phyloP scores from a whole-genome alignment of 2,329 filamentous ascomycete genomes.

The Fusarium secorum region DNA sequence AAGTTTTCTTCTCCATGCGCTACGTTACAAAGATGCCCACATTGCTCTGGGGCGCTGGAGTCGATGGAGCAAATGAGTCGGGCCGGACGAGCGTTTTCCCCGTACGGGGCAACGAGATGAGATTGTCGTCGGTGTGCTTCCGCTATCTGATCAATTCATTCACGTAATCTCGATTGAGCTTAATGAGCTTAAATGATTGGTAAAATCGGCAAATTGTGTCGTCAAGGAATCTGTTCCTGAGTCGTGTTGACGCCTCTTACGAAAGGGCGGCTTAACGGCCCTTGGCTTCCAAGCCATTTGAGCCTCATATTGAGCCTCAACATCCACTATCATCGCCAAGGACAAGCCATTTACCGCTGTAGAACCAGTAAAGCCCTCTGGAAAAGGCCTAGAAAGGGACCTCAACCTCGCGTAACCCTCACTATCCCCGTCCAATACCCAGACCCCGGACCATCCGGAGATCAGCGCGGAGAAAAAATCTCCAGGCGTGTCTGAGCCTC shows the following conservation, averaged over 20 bases:
- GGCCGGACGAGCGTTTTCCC: slow-evolving; percentile 26
- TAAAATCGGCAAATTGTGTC: not conserved
- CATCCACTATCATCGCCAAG: slow-evolving; percentile 1
- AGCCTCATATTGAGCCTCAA: slow-evolving; percentile 15
- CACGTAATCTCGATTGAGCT: not conserved
- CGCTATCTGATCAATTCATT: not conserved
- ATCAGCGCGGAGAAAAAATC: slow-evolving; percentile 2
- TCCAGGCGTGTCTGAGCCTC: not conserved
- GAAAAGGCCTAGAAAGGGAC: not conserved
- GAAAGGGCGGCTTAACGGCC: not conserved
- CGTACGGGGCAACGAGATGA: slow-evolving; percentile 2
- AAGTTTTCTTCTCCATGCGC: slow-evolving; percentile 23
- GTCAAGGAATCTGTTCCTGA: not conserved
- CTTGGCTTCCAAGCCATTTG: slow-evolving; percentile 1
- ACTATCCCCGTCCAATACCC: not conserved
- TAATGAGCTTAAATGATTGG: slow-evolving; percentile 1
- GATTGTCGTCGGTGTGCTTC: not conserved
- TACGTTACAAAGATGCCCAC: slow-evolving; percentile 15
- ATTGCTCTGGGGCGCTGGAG: slow-evolving; percentile 12
- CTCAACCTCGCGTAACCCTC: not conserved
- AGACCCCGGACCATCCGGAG: slow-evolving; percentile 6
- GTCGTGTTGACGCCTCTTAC: not conserved
- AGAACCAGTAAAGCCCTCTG: not conserved
- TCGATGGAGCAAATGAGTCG: slow-evolving; percentile 17
- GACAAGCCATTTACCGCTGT: not conserved